Evolutionary conservation across 768 basidiomycete species (phyloP).

Genomic region (Leucocoprinus leucothites): DNA sequence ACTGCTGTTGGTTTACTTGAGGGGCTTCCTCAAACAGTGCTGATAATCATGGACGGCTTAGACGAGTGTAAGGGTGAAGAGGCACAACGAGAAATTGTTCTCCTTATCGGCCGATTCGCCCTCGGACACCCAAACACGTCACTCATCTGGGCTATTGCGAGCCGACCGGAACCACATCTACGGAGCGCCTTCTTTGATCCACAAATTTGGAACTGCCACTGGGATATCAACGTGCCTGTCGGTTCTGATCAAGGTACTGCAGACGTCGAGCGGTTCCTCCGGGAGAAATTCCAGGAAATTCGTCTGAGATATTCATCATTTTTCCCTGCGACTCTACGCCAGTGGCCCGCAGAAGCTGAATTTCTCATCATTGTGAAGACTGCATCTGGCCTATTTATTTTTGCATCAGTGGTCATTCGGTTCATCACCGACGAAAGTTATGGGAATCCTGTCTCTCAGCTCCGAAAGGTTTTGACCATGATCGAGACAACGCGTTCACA

Average conservation of each 20-base stretch:
- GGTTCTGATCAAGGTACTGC: slow-evolving; percentile 12
- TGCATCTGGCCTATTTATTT: slow-evolving; percentile 26
- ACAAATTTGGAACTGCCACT: not conserved
- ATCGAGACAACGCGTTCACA: not conserved
- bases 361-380: slow-evolving; percentile 13
- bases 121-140: slow-evolving; percentile 8
- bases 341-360: slow-evolving; percentile 11
- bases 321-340: not conserved
- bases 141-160: slow-evolving; percentile 23
- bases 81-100: slow-evolving; percentile 16
- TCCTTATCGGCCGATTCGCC: slow-evolving; percentile 1
- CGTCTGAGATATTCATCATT: not conserved
- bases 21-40: not conserved
- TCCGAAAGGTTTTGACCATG: not conserved
- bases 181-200: slow-evolving; percentile 6
- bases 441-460: not conserved
- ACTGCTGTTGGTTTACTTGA: not conserved
- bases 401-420: slow-evolving; percentile 24
- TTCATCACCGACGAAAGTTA: slow-evolving; percentile 16
- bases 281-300: slow-evolving; percentile 11
- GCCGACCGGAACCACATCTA: slow-evolving; percentile 24
- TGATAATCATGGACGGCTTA: slow-evolving; percentile 21
- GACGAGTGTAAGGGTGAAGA: slow-evolving; percentile 22
- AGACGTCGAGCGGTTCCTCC: slow-evolving; percentile 19
- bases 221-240: slow-evolving; percentile 1